Evolutionary conservation across 106 monocot genomes (phyloP).

Genomic region (Ottelia alismoides): DNA sequence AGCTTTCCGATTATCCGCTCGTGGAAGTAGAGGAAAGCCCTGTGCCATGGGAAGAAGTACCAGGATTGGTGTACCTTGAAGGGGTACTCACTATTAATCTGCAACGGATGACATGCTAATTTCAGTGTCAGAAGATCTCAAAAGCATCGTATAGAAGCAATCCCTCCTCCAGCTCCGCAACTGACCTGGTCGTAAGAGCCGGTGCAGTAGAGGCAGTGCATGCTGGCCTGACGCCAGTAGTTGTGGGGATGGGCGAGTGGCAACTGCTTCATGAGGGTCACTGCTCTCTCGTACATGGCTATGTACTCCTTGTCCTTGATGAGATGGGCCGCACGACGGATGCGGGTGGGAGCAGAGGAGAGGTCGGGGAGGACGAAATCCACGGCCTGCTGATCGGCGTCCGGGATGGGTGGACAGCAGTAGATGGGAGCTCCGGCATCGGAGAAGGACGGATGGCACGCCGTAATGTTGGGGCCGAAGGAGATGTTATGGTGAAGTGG

Average conservation of each 20-base stretch:
- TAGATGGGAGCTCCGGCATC: constrained; percentile 5
- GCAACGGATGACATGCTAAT: no score
- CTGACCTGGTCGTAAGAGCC: constrained; percentile 25
- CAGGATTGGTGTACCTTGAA: constrained; percentile 20
- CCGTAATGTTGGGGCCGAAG: not conserved
- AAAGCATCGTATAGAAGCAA: no score
- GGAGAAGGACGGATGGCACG: constrained; percentile 5
- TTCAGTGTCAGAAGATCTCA: no score
- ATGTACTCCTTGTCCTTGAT: constrained; percentile 13
- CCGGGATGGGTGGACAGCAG: constrained; percentile 14
- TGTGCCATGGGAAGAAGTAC: constrained; percentile 23
- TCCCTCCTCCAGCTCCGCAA: no score
- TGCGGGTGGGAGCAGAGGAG: not conserved
- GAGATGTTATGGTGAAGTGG: not conserved
- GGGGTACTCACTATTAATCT: not conserved
- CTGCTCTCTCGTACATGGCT: constrained; percentile 15
- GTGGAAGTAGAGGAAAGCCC: constrained; percentile 22
- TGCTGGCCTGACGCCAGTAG: constrained; percentile 18
- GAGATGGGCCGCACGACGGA: constrained; percentile 16
- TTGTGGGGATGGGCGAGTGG: constrained; percentile 15
- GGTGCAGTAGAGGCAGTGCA: constrained; percentile 28
- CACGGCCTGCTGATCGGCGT: not conserved
- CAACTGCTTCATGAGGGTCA: constrained; percentile 7
- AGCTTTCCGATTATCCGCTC: constrained; percentile 27
- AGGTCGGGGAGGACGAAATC: constrained; percentile 10